Percentiles rank a stretch among this genome's conserved stretches.
These are phyloP conservation scores for Phialocephala sp. DNA, from an alignment of 2,329 filamentous ascomycete genomes.

Conservation along the genomic window DNA sequence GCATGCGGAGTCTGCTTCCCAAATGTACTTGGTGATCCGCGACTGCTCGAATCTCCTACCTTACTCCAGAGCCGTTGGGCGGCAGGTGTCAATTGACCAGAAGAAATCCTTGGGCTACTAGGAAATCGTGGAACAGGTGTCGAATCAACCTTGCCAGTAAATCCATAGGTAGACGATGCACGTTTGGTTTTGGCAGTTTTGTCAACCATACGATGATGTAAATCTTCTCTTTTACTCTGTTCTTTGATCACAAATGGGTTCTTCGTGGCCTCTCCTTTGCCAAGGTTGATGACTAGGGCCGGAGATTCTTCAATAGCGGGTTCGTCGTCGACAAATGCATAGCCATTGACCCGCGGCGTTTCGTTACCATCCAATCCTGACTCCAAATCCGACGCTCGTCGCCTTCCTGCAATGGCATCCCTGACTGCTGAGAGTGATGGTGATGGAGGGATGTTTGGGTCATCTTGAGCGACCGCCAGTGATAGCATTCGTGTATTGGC, in stretches of 20 bases:
- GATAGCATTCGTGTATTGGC: conserved; percentile 80
- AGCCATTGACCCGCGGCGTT: conserved; percentile 91
- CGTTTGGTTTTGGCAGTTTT: conserved; percentile 76
- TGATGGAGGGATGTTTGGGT: conserved; percentile 66
- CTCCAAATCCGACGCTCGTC: conserved; percentile 67
- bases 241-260: conserved; percentile 84
- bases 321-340: conserved; percentile 90
- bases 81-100: conserved; percentile 71
- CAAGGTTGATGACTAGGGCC: conserved; percentile 60
- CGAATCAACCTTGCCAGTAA: conserved; percentile 62
- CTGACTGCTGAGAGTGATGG: conserved; percentile 85
- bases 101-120: conserved; percentile 62
- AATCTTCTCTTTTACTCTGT: conserved; percentile 75
- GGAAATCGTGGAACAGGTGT: conserved; percentile 74
- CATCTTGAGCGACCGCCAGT: conserved; percentile 46
- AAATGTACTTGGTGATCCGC: conserved; percentile 37
- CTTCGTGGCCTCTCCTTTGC: conserved; percentile 64
- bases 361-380: conserved; percentile 64
- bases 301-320: conserved; percentile 54
- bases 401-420: conserved; percentile 80
- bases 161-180: conserved; percentile 61
- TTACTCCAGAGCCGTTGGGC: conserved; percentile 71
- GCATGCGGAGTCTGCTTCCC: conserved; percentile 37
- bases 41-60: conserved; percentile 53
- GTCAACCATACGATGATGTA: conserved; percentile 89